Conservation (phyloP, 2,329 filamentous ascomycete genomes). For the Botryotinia convoluta region DNA sequence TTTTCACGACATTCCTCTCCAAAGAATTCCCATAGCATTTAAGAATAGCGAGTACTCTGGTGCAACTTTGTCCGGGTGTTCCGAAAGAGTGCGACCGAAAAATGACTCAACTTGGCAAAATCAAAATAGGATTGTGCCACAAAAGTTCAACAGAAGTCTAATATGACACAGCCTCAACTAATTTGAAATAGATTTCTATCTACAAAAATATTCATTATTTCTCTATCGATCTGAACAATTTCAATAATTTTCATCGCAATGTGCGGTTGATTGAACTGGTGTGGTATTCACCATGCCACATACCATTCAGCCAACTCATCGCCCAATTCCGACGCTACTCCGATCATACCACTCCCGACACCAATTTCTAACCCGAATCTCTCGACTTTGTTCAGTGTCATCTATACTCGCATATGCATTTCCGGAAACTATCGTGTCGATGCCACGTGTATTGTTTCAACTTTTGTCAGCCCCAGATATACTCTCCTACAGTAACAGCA, state of each 20-base stretch:
- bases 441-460: conserved; percentile 17
- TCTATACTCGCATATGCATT: background rate
- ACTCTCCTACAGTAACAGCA: background rate
- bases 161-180: background rate
- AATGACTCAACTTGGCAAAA: conserved; percentile 3
- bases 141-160: background rate
- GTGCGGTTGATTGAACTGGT: conserved; percentile 8
- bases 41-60: background rate
- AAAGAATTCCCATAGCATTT: background rate
- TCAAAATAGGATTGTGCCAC: conserved; percentile 10
- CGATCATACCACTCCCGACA: background rate
- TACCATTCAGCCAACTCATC: conserved; percentile 16
- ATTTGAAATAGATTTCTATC: background rate
- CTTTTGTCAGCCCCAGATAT: background rate
- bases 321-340: conserved; percentile 6
- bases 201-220: background rate
- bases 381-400: background rate
- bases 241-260: background rate
- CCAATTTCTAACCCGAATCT: background rate
- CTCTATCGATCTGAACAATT: background rate
- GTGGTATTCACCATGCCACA: conserved; percentile 17
- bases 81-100: conserved; percentile 8
- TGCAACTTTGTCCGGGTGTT: conserved; percentile 8
- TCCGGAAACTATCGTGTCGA: conserved; percentile 3
- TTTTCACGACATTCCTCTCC: background rate